Evolutionary conservation across 2,329 filamentous ascomycete species (phyloP).

Genomic region (Amauroascus niger): DNA sequence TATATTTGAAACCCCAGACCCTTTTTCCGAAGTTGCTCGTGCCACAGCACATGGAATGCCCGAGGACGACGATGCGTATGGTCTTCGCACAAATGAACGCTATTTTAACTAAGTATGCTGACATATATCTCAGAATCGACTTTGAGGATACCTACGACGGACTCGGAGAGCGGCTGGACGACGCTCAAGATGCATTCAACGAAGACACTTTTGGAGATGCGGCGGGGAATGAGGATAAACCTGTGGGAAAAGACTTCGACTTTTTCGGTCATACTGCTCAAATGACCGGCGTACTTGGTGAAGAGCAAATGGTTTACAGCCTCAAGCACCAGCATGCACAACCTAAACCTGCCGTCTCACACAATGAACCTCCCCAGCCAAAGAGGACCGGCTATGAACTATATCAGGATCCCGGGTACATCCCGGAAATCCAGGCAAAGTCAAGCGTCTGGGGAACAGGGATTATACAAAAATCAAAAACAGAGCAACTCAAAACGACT

Average conservation of each 20-base stretch:
- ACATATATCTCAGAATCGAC: slow-evolving; percentile 50
- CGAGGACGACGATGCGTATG: slow-evolving; percentile 51
- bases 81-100: background rate
- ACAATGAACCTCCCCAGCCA: slow-evolving; percentile 44
- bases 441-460: slow-evolving; percentile 83
- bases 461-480: slow-evolving; percentile 43
- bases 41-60: slow-evolving; percentile 37
- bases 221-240: slow-evolving; percentile 37
- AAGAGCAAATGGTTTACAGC: slow-evolving; percentile 78
- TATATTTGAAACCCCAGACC: slow-evolving; percentile 74
- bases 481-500: slow-evolving; percentile 9
- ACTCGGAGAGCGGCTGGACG: slow-evolving; percentile 78
- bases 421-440: slow-evolving; percentile 85
- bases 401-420: slow-evolving; percentile 72
- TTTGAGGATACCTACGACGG: slow-evolving; percentile 98
- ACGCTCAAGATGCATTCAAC: slow-evolving; percentile 89
- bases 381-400: slow-evolving; percentile 80
- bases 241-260: slow-evolving; percentile 86
- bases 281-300: slow-evolving; percentile 73
- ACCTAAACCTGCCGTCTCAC: slow-evolving; percentile 25
- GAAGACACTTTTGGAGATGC: slow-evolving; percentile 79
- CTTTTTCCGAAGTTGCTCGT: slow-evolving; percentile 71
- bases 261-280: slow-evolving; percentile 90
- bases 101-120: background rate
- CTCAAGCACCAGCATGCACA: slow-evolving; percentile 50